phyloP scores from a whole-genome alignment of 2,329 filamentous ascomycete species.

The Grosmannia penicillata region DNA sequence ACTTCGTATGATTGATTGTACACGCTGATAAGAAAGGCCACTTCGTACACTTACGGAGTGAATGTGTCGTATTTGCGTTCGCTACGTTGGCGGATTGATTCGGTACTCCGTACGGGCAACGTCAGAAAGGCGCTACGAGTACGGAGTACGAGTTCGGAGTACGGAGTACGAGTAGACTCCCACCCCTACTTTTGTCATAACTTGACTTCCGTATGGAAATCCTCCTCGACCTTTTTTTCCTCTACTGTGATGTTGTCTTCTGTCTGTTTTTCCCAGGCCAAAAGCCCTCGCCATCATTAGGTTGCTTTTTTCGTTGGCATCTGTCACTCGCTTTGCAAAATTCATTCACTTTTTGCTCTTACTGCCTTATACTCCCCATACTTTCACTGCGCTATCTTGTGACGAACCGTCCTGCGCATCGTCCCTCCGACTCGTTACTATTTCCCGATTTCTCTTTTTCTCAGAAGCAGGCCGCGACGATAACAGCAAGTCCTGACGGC shows the following conservation, averaged over 20 bases:
- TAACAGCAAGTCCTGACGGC: too few species aligned
- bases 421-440: neutral
- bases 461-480: too few species aligned
- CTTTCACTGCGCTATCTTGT: neutral
- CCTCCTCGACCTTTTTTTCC: neutral
- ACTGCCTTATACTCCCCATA: neutral
- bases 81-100: too few species aligned
- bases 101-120: too few species aligned
- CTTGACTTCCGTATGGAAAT: neutral
- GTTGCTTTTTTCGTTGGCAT: neutral
- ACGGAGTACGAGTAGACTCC: neutral
- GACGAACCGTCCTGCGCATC: neutral
- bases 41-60: too few species aligned
- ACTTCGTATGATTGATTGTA: too few species aligned
- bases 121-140: too few species aligned
- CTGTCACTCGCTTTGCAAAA: constrained; percentile 2
- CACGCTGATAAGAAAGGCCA: too few species aligned
- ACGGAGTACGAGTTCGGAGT: neutral
- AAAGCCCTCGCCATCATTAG: neutral
- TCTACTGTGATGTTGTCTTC: neutral
- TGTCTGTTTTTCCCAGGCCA: neutral
- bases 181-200: too few species aligned
- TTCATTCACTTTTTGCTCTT: neutral
- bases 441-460: neutral
- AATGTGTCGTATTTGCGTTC: neutral